Evolutionary conservation across 345 rosid genomes (phyloP), one percentile per base, ranked within the genome.

Genomic region (Lepidium africanum): DNA sequence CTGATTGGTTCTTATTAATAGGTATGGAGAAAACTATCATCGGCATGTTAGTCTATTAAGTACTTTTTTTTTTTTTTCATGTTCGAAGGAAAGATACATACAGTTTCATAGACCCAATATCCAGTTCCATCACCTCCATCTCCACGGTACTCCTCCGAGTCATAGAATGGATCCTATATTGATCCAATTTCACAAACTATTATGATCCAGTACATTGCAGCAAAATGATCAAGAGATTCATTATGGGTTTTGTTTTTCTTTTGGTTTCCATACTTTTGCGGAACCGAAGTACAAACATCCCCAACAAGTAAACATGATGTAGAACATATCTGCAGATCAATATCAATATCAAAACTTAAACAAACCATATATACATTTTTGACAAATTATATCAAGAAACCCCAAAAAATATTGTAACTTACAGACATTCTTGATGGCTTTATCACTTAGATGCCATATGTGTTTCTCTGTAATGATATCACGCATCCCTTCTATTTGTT

Each of bases 61-160:
- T 30, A 13, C 5, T 12, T 10, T 12, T 1, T 2, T 12, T 1
- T 2, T 12, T 17, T 0, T 9, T 21, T 27, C 41, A 69, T 25
- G 23, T 10, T 47, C 48, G 58, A 10, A 14, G 55, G 67, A 46
- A 49, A 58, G 30, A 62, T 37, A 15, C 69, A 11, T 78, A 92
- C 98, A 87, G 86, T 85, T 72, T 88, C 94, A 71, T 93, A 93
- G 59, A 87, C 40, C 91, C 98, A 93, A 55, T 81, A 82, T 25
- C 97, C 98, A 60, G 85, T 87, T 1, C 96, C 98, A 81, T 92
- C 96, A 50, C 96, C 98, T 64, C 96, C 98, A 72, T 92, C 96
- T 66, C 75, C 78, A 64, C 98, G 88, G 51, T 90, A 90, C 19
- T 30, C 75, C 36, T 93, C 97, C 3, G 98, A 90, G 73, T 88